Evolutionary conservation across 2,329 filamentous ascomycete species (phyloP).

Genomic region (Aspergillus hiratsukae): DNA sequence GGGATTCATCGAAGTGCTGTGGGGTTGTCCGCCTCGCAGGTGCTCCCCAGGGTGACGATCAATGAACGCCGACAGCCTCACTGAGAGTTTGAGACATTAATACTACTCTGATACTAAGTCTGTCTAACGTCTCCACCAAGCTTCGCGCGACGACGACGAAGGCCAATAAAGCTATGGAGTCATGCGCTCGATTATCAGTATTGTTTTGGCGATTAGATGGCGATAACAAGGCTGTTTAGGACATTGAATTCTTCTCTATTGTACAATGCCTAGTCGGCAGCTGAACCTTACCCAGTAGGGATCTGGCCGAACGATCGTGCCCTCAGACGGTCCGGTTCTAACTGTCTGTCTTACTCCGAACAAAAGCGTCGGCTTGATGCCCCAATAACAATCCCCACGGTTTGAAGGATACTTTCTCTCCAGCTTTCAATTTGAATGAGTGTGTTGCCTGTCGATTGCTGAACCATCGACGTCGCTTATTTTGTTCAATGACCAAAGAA

Average conservation of each 20-base stretch:
- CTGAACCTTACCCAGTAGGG: background rate
- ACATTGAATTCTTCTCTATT: background rate
- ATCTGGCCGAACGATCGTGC: background rate
- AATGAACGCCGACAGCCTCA: background rate
- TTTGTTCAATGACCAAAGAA: conserved; percentile 1
- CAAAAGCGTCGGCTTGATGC: background rate
- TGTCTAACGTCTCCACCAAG: background rate
- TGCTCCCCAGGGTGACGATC: background rate
- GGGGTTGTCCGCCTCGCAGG: background rate
- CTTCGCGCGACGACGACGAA: background rate
- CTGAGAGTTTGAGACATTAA: background rate
- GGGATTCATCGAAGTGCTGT: background rate
- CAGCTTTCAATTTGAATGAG: background rate
- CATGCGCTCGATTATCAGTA: background rate
- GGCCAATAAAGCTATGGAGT: background rate
- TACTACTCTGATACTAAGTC: background rate
- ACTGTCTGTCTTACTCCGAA: background rate
- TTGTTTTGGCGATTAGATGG: background rate
- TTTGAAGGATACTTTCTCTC: too few relatives aligned
- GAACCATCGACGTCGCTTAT: conserved; percentile 5
- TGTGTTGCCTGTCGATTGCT: background rate
- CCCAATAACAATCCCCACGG: background rate
- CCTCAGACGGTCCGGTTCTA: background rate
- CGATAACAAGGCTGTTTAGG: background rate
- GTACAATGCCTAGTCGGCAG: background rate